Percentiles rank a stretch among this genome's conserved stretches.
Conservation (phyloP, 371 early-diverging fungal genomes). For the Mucor irregularis region DNA sequence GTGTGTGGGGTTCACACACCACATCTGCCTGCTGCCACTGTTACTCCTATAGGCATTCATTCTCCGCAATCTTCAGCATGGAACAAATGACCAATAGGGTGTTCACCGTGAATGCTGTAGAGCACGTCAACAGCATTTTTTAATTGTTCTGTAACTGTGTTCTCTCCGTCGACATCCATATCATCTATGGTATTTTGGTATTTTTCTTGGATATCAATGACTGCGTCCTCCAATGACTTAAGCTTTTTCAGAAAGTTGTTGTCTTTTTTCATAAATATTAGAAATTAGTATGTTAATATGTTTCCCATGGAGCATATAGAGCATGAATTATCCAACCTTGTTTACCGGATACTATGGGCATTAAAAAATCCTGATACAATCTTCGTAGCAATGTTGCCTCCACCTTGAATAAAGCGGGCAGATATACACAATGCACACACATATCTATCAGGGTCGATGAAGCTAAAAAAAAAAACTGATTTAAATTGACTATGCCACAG, state of each 20-base stretch:
- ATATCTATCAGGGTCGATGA: conserved; percentile 16
- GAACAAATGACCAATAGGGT: conserved; percentile 11
- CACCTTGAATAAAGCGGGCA: conserved; percentile 17
- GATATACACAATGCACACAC: conserved; percentile 11
- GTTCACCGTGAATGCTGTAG: conserved; percentile 2
- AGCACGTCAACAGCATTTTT: not conserved
- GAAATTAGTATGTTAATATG: no score
- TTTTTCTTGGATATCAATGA: conserved; percentile 8
- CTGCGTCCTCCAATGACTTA: conserved; percentile 5
- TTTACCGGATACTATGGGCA: no score
- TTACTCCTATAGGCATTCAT: not conserved
- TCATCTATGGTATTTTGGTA: conserved; percentile 1
- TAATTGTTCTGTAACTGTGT: not conserved
- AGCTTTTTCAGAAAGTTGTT: conserved; percentile 2
- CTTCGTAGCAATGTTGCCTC: conserved; percentile 15
- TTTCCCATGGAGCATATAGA: not conserved
- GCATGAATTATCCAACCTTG: no score
- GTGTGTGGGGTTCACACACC: no score
- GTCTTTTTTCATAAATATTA: not conserved
- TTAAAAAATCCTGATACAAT: conserved; percentile 1
- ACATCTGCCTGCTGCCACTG: no score
- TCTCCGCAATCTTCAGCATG: not conserved
- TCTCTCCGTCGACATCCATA: conserved; percentile 2
- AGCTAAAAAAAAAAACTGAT: not conserved
- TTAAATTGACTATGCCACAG: not conserved